phyloP scores from a whole-genome alignment of 1,284 basidiomycete genomes.

The Ceratobasidium sp. region DNA sequence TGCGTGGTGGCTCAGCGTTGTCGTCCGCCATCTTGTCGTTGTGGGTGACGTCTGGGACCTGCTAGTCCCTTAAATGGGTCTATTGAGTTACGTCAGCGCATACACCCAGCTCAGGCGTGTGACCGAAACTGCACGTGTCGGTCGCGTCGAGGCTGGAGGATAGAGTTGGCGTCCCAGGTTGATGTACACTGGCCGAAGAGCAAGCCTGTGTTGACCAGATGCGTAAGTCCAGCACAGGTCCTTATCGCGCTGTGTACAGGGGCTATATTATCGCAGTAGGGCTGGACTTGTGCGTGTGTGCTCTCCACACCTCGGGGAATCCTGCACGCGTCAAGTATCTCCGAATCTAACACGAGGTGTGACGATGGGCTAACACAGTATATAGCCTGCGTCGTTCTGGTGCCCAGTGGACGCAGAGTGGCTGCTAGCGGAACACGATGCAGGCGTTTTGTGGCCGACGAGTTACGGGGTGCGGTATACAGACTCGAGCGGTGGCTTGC shows the following conservation, averaged over 20 bases:
- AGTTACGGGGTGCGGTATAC: neutral
- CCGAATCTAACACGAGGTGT: too few relatives aligned
- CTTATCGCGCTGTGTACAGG: too few relatives aligned
- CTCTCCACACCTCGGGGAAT: too few relatives aligned
- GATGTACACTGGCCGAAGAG: neutral
- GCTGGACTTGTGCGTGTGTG: too few relatives aligned
- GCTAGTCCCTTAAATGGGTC: neutral
- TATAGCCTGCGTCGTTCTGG: too few relatives aligned
- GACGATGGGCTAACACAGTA: too few relatives aligned
- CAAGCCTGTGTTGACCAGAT: neutral
- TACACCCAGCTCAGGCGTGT: constrained; percentile 23
- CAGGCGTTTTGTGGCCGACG: too few relatives aligned
- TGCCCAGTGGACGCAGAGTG: too few relatives aligned
- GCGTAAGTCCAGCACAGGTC: too few relatives aligned
- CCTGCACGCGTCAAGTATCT: too few relatives aligned
- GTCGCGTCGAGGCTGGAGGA: neutral
- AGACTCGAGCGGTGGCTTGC: neutral
- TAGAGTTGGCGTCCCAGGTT: neutral
- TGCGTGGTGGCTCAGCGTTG: constrained; percentile 42
- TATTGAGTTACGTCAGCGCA: constrained; percentile 39
- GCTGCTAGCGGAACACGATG: too few relatives aligned
- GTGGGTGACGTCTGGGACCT: neutral
- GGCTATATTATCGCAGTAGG: too few relatives aligned
- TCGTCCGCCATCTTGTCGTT: constrained; percentile 22
- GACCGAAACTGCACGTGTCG: neutral